Percentiles rank a stretch among this genome's conserved stretches.
Conservation (phyloP, 176 grass and related monocot genomes). For the Eragrostis nindensis region DNA sequence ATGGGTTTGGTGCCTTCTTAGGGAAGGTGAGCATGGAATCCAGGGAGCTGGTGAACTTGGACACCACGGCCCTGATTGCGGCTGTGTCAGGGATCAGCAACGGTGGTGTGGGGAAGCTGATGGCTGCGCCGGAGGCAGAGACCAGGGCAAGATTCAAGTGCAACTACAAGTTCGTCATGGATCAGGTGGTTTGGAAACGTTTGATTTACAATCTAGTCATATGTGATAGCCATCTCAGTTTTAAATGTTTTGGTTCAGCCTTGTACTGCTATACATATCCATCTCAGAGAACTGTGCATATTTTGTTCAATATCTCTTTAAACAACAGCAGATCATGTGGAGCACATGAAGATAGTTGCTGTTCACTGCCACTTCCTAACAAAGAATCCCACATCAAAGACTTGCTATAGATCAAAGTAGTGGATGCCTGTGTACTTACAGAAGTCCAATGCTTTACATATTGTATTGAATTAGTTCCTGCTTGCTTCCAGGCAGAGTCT, state of each 20-base stretch:
- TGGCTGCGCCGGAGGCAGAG: slow-evolving; percentile 50
- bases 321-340: neutral
- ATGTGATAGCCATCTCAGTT: neutral
- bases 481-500: slow-evolving; percentile 55
- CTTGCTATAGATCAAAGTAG: neutral
- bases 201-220: neutral
- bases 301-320: neutral
- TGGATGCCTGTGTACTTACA: neutral
- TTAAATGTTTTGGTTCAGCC: too few relatives aligned
- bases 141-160: slow-evolving; percentile 76
- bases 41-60: slow-evolving; percentile 74
- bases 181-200: slow-evolving; percentile 56
- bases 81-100: slow-evolving; percentile 94
- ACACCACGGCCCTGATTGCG: slow-evolving; percentile 82
- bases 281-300: neutral
- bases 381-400: neutral
- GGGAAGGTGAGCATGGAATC: slow-evolving; percentile 52
- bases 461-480: slow-evolving; percentile 6
- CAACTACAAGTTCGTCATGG: slow-evolving; percentile 88
- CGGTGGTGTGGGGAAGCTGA: slow-evolving; percentile 57
- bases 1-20: slow-evolving; percentile 44
- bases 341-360: neutral
- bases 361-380: neutral
- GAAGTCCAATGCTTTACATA: neutral
- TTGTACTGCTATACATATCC: neutral